Percentiles rank a stretch among this genome's conserved stretches.
Evolutionary conservation across 1,139 yeast genomes (phyloP).

Genomic region (Diutina rugosa): DNA sequence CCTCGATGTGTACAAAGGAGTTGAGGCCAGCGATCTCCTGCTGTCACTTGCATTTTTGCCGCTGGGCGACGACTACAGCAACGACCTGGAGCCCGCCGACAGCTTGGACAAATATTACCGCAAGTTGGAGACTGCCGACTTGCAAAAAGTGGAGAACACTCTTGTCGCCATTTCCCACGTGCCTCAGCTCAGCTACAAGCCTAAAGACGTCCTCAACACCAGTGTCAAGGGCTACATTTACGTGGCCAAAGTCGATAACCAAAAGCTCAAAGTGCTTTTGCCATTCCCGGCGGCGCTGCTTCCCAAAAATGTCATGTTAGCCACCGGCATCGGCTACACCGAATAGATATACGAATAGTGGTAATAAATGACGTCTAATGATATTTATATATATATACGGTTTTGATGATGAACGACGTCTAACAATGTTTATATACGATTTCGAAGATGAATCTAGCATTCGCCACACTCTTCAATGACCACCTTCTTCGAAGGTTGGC

Average conservation of each 20-base stretch:
- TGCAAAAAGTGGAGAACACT: slow-evolving; percentile 55
- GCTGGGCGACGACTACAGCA: slow-evolving; percentile 31
- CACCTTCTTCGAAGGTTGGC: slow-evolving; percentile 15
- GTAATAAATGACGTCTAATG: background rate
- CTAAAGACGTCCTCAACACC: slow-evolving; percentile 38
- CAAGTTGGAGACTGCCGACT: slow-evolving; percentile 30
- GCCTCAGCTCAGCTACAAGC: slow-evolving; percentile 21
- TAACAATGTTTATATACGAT: background rate
- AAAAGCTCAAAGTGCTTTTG: slow-evolving; percentile 58
- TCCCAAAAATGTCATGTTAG: slow-evolving; percentile 53
- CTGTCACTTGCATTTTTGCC: slow-evolving; percentile 30
- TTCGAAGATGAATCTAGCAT: slow-evolving; percentile 5
- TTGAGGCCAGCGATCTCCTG: slow-evolving; percentile 22
- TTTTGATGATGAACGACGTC: background rate
- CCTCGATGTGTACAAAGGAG: slow-evolving; percentile 25
- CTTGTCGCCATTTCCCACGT: slow-evolving; percentile 65
- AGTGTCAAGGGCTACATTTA: slow-evolving; percentile 56
- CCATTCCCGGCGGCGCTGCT: slow-evolving; percentile 74
- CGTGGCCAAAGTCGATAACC: slow-evolving; percentile 44
- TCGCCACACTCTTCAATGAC: slow-evolving; percentile 30
- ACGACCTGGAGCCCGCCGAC: slow-evolving; percentile 14
- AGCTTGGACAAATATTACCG: slow-evolving; percentile 21
- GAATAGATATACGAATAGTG: slow-evolving; percentile 26
- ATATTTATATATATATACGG: background rate
- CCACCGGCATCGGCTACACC: slow-evolving; percentile 58